Conservation (phyloP, 345 rosid species). For the Reutealis trisperma region DNA sequence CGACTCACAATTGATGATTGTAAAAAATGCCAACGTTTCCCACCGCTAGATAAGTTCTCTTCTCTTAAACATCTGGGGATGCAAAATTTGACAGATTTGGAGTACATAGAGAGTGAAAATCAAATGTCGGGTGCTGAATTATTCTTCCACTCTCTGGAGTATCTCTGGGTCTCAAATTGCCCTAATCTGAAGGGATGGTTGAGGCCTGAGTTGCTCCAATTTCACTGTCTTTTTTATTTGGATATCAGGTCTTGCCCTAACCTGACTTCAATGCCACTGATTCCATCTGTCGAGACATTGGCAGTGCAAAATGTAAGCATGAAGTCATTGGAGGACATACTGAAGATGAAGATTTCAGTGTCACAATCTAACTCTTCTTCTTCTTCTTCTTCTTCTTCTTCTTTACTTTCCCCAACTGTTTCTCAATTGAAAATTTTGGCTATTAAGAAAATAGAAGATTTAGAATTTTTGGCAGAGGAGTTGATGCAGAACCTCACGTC, state of each 20-base stretch:
- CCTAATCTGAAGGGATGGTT: slow-evolving; percentile 22
- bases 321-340: neutral
- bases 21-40: neutral
- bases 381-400: no score
- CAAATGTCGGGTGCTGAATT: neutral
- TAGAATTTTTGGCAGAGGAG: slow-evolving; percentile 12
- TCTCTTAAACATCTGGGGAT: neutral
- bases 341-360: neutral
- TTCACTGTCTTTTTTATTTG: neutral
- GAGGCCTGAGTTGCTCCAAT: neutral
- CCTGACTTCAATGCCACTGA: slow-evolving; percentile 12
- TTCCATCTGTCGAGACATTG: slow-evolving; percentile 2
- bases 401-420: no score
- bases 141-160: slow-evolving; percentile 15
- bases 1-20: neutral
- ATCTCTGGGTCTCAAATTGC: neutral
- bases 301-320: neutral
- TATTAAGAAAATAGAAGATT: neutral
- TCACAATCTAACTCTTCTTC: neutral
- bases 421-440: neutral
- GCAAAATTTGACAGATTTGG: neutral
- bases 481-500: slow-evolving; percentile 12
- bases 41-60: neutral
- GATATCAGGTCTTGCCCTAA: neutral
- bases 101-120: neutral